Evolutionary conservation across 2,329 filamentous ascomycete genomes (phyloP).

Genomic region (Zarea fungicola): DNA sequence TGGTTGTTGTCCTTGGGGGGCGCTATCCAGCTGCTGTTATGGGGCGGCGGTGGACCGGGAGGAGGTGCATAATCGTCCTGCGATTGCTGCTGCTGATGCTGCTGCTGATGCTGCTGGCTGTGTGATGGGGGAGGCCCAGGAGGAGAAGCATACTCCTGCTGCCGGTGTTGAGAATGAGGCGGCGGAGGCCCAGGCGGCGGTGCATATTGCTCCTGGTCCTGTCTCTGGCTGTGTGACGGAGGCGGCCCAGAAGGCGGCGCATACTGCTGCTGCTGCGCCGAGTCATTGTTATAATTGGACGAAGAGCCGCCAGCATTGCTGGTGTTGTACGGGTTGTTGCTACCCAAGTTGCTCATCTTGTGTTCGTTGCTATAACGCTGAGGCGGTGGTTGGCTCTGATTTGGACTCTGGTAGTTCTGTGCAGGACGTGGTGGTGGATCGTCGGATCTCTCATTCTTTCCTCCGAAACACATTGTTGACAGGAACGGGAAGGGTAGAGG

Average conservation of each 20-base stretch:
- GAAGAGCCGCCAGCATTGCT: background rate
- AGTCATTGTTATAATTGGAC: background rate
- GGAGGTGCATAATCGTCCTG: conserved; percentile 27
- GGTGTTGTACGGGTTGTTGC: conserved; percentile 13
- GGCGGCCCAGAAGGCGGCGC: conserved; percentile 28
- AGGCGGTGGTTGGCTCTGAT: background rate
- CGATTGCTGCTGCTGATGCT: background rate
- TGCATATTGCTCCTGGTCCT: conserved; percentile 21
- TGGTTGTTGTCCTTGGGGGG: conserved; percentile 18
- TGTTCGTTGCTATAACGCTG: conserved; percentile 14
- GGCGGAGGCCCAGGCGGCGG: conserved; percentile 33
- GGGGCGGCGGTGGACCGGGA: conserved; percentile 29
- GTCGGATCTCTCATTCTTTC: conserved; percentile 34
- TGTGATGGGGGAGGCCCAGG: conserved; percentile 25
- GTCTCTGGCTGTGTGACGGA: too few species aligned
- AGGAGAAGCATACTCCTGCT: conserved; percentile 23
- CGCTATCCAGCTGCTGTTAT: conserved; percentile 19
- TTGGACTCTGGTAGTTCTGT: conserved; percentile 19
- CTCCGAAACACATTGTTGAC: conserved; percentile 49
- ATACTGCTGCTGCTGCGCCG: conserved; percentile 15
- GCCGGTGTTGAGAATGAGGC: conserved; percentile 9
- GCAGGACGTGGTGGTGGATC: conserved; percentile 37
- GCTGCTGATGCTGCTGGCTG: background rate
- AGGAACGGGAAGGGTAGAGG: too few species aligned
- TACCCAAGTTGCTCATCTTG: conserved; percentile 11